Evolutionary conservation across 768 basidiomycete species (phyloP).

Genomic region (Boletus eberwhitei): DNA sequence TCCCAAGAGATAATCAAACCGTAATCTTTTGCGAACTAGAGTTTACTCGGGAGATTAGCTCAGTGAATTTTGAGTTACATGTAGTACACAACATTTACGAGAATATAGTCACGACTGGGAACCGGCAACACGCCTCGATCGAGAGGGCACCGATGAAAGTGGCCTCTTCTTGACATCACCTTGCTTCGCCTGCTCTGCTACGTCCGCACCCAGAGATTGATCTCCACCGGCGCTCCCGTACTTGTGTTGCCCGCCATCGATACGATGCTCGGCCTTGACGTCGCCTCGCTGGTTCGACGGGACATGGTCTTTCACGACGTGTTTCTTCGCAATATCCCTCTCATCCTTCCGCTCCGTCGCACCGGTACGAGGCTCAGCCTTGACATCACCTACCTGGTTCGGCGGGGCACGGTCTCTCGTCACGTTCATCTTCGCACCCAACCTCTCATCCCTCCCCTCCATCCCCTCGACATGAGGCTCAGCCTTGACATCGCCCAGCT

Average conservation of each 20-base stretch:
- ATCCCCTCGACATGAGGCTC: background rate
- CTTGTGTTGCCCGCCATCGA: background rate
- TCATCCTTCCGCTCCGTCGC: background rate
- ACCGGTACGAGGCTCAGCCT: background rate
- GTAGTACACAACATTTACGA: background rate
- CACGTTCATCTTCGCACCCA: background rate
- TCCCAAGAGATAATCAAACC: background rate
- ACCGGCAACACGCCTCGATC: background rate
- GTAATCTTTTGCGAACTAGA: background rate
- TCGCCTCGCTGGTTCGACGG: background rate
- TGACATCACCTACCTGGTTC: background rate
- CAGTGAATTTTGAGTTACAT: background rate
- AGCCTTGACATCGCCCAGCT: too few species aligned
- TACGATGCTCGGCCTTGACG: background rate
- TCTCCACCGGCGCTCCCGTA: background rate
- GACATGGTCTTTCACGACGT: background rate
- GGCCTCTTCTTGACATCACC: background rate
- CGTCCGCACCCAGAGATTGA: background rate
- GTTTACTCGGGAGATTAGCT: background rate
- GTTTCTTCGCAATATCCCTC: too few species aligned
- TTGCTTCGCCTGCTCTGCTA: background rate
- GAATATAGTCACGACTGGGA: background rate
- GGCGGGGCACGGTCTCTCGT: too few species aligned
- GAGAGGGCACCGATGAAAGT: background rate
- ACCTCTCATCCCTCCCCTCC: background rate